Base-by-base conservation (phyloP, 371 early-diverging fungal species). In the Mucor racemosus region DNA sequence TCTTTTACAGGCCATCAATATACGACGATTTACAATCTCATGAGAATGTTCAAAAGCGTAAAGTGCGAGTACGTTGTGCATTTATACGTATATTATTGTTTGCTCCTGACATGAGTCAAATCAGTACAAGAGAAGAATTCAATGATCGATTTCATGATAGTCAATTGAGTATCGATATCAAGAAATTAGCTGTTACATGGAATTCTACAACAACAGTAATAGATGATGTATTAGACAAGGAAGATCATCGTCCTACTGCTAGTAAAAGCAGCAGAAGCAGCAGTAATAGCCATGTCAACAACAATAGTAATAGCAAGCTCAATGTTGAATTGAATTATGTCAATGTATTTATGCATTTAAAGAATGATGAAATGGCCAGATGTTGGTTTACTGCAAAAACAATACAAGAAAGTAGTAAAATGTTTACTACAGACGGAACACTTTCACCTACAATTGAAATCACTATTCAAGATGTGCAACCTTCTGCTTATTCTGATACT, bases 301-400 rank as follows among this genome's bases (percentile, higher is more conserved):
- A 56, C 34, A 60, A 10, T 73, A 78, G 5, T 64, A 56, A 3
- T 21, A 55, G 11, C n/a, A 80, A 74, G 56, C 38, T 80, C 17
- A 76, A 76, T 9, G 70, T 80, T 4, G 84, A 84, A 31, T 65
- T 75, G 41, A 69, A 71, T 9, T 72, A 58, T 58, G 71, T 79
- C 46, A 78, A 82, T 66, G 75, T 86, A 9, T 86, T 82, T 62
- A 65, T 86, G 61, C 78, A 78, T 15, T 40, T 60, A 9, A 70
- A 68, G 17, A 35, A 72, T 38, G 81, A 79, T 34, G 38, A 62
- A 0, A 41, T 67, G 6, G 75, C 71, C 3, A 65, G 60, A 31
- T 81, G 81, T 46, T 81, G 81, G 77, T 80, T 85, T 65, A 77
- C 82, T 38, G 72, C 76, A 44, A 80, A 77, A 38, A 76, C 79